Evolutionary conservation across 2,329 filamentous ascomycete species (phyloP), one percentile per base, ranked within the genome.

Genomic region (Rhynchosporium graminicola): DNA sequence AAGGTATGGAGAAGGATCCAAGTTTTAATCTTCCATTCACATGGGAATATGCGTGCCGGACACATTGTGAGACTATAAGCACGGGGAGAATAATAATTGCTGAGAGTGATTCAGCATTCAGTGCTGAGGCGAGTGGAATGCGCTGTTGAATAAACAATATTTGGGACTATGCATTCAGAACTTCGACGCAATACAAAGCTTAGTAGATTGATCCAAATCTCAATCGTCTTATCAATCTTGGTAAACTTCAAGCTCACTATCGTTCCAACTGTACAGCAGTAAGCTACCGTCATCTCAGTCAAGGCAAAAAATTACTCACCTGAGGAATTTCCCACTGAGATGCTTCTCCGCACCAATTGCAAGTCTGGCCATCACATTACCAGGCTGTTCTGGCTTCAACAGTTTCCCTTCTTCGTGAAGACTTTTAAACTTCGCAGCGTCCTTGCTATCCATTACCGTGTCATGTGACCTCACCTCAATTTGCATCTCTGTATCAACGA

Each of bases 401-500:
- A 98, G 77, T 56, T 83, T 83, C 13, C 92, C 92, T 5, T 83
- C 81, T 67, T 86, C 82, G 73, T 92, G 88, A 15, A 90, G 82
- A 0, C 84, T 80, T 12, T 85, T 80, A 70, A 98, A 98, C 69
- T 83, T 87, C 20, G 79, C 76, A 29, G 80, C 79, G 68, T 87
- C 83, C 58, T 80, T 80, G 26, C 77, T 76, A 67, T 84, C 82
- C 82, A 91, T 85, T 15, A 76, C 77, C 33, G 78, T 80, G 7
- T 82, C 80, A 74, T 95, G 89, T 62, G 86, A 87, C 57, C 95
- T 82, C 62, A 99, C 84, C 62, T 89, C 83, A n/a, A 82, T 82
- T 75, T 97, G 93, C 93, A 97, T 97, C 57, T 88, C 88, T 0
- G 93, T 97, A 72, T 97, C 90, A 7, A 96, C 89, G 51, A 90